Evolutionary conservation across 169 alveolate genomes (phyloP), one percentile per base, ranked within the genome.

Genomic region (Cystoisospora suis): DNA sequence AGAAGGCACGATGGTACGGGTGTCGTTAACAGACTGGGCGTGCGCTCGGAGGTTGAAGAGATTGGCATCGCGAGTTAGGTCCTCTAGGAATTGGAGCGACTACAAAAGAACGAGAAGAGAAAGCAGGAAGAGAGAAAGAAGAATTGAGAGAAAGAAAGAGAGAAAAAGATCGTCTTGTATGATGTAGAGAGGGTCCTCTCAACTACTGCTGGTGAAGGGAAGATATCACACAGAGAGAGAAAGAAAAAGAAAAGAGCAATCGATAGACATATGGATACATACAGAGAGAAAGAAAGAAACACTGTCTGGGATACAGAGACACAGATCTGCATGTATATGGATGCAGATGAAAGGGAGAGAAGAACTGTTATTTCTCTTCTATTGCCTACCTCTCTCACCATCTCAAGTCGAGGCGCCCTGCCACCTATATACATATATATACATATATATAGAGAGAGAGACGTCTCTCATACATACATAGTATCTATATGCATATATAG

Each of bases 11-110:
- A 49, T 20, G 61, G 20, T 65, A 15, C 44, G 45, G 5, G 72
- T 44, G 44, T 44, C 85, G 29, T 47, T 69, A 17, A 90, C 53
- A 36, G 93, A 49, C 40, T 72, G 69, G 0, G 93, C 90, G 27
- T 90, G 88, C 42, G 93, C 90, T 40, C 93, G 47, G 49, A 90
- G 32, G 61, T 81, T 38, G 75, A 90, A 90, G 36, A 90, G 75
- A 56, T 90, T 90, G 69, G 93, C 90, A 58, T 81, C 93, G 44
- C 72, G 47, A 4, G 93, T 81, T 58, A 90, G 27, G n/a, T 90
- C 93, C 79, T 90, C 93, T 56, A 90, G 58, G 58, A 77, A 75
- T 58, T 90, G 91, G 46, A 86, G 59, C n/a, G 61, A 77, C 91
- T 86, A 59, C 40, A 72, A 17, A 44, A 1, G 87, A 42, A 1